Conservation (phyloP, 371 early-diverging fungal genomes). For the Catenaria anguillulae region DNA sequence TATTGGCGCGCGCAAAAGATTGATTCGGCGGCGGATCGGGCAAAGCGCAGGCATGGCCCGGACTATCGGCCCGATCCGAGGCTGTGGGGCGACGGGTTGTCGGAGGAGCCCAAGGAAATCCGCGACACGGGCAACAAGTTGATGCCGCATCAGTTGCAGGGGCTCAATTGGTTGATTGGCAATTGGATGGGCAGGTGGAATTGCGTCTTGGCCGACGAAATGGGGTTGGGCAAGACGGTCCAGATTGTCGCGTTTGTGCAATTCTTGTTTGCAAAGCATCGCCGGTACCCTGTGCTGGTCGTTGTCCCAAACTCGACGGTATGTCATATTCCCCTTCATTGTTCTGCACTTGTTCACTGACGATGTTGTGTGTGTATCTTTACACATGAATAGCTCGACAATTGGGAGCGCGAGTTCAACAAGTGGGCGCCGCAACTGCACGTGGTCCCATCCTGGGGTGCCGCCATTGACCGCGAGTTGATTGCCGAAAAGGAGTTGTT, state of each 20-base stretch:
- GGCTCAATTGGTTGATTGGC: conserved; percentile 5
- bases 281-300: conserved; percentile 61
- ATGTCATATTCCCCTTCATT: conserved; percentile 23
- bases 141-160: conserved; percentile 6
- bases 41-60: conserved; percentile 11
- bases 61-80: conserved; percentile 36
- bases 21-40: conserved; percentile 9
- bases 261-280: conserved; percentile 28
- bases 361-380: too few relatives aligned
- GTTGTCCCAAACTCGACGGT: conserved; percentile 50
- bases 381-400: not conserved
- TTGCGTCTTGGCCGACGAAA: conserved; percentile 68
- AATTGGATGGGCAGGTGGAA: not conserved
- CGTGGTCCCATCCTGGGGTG: not conserved
- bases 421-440: not conserved
- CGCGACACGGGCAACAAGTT: not conserved
- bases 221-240: conserved; percentile 87
- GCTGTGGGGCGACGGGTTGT: conserved; percentile 48
- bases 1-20: not conserved
- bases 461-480: conserved; percentile 13
- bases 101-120: conserved; percentile 30
- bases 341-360: conserved; percentile 37
- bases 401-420: conserved; percentile 4
- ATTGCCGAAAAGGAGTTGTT: conserved; percentile 49
- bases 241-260: conserved; percentile 65